A percentile compares a stretch with the other conserved stretches of the same genome.
Conservation (phyloP, 129 eudicot genomes). For the Tagetes erecta region DNA sequence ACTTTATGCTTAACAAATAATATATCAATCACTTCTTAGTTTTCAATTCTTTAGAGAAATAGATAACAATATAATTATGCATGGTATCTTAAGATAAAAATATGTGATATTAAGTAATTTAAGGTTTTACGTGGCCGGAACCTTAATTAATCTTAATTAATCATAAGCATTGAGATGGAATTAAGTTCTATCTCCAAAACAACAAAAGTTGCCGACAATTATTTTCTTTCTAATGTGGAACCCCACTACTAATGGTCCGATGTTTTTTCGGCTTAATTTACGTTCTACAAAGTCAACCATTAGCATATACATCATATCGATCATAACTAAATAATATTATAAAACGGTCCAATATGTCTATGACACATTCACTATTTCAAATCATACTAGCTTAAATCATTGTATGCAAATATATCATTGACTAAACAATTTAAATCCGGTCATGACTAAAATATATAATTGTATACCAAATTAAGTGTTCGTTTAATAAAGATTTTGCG, state of each 20-base stretch:
- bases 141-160: background rate
- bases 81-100: background rate
- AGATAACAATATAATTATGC: too few relatives aligned
- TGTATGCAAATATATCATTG: background rate
- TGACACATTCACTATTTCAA: background rate
- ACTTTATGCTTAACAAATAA: background rate
- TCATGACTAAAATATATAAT: background rate
- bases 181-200: constrained; percentile 28
- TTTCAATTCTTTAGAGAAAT: background rate
- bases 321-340: background rate
- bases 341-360: background rate
- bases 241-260: constrained; percentile 37
- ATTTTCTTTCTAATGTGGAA: constrained; percentile 31
- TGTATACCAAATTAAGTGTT: too few relatives aligned
- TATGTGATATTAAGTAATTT: background rate
- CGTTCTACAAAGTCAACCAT: constrained; percentile 28
- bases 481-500: too few relatives aligned
- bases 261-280: constrained; percentile 15
- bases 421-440: background rate
- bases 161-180: constrained; percentile 22
- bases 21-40: background rate
- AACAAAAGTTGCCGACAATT: constrained; percentile 37
- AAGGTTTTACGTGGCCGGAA: constrained; percentile 2
- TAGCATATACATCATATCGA: background rate
- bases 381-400: background rate